Evolutionary conservation across 2,329 filamentous ascomycete genomes (phyloP), one percentile per base, ranked within the genome.

Genomic region (Claviceps sp.): DNA sequence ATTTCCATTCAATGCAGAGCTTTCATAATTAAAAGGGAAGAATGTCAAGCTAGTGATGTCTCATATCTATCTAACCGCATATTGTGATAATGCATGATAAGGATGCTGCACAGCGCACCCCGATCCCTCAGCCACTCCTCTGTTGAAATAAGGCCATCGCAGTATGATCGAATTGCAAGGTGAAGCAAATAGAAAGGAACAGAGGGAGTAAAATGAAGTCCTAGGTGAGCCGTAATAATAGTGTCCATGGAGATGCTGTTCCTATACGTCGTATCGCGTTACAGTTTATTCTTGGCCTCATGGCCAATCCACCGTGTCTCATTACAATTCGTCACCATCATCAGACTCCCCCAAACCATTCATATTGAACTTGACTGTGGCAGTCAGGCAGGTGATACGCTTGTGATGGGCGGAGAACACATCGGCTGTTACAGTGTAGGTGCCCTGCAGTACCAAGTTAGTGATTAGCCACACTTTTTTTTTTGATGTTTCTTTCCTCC

Each of bases 341-440:
- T 70, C 69, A 54, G 67, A 64, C 36, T 68, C 67, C 30, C 20
- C 42, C 52, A 68, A 70, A 51, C 65, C 57, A 40, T 62, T 61
- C 16, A 53, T 6, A 1, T n/a, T 47, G 65, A 93, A 91, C 45
- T 69, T 64, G 54, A 93, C 81, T 6, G 74, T 78, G 22, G 89
- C 89, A 52, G 84, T 84, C 63, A 98, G 75, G 71, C 93, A 98
- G 54, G 90, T 95, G 57, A 98, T 85, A 63, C 81, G 82, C 57
- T 82, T 74, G 53, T 79, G 75, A 49, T 94, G 82, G 55, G 73
- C 76, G 59, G 80, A 89, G 69, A 81, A 85, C 48, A 94, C 91
- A 64, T 97, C 87, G 43, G 91, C 93, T 41, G 84, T 71, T 38
- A 98, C 93, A 18, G 79, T 86, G 77, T 96, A 98, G 63, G 82